A percentile compares a stretch with the other conserved stretches of the same genome.
Evolutionary conservation across 2,329 filamentous ascomycete species (phyloP).

Genomic region (Orbilia oligospora): DNA sequence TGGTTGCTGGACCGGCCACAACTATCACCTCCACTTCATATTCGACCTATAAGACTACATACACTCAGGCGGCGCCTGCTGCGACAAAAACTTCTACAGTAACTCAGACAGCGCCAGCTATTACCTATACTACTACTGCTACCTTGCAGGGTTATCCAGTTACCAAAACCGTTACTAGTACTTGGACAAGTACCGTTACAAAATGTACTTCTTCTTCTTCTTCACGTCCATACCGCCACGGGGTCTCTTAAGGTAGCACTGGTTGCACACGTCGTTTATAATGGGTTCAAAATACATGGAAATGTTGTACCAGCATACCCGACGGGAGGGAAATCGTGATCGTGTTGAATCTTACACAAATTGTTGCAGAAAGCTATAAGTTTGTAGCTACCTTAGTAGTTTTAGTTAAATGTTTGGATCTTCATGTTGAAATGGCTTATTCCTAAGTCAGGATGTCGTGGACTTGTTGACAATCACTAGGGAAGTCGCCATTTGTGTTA

Average conservation of each 20-base stretch:
- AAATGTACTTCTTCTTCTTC: background rate
- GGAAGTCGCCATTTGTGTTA: too few relatives aligned
- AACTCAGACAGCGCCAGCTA: background rate
- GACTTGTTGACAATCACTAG: too few relatives aligned
- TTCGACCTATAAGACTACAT: background rate
- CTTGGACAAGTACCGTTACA: constrained; percentile 17
- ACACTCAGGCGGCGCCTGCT: background rate
- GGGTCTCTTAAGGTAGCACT: background rate
- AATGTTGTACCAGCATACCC: too few relatives aligned
- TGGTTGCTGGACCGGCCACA: background rate
- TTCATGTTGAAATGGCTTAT: too few relatives aligned
- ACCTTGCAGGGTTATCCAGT: background rate
- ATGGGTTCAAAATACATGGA: too few relatives aligned
- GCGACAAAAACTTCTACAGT: background rate
- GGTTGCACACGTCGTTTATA: background rate
- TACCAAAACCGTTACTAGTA: constrained; percentile 1
- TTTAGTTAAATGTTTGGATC: too few relatives aligned
- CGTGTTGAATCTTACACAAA: too few relatives aligned
- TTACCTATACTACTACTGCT: background rate
- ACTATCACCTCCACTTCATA: background rate
- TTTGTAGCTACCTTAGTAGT: too few relatives aligned
- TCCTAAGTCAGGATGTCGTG: too few relatives aligned
- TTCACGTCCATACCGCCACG: background rate
- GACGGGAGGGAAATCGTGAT: too few relatives aligned
- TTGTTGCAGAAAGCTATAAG: too few relatives aligned